Evolutionary conservation across 768 basidiomycete species (phyloP).

Genomic region (Mrakia hoshinonis): DNA sequence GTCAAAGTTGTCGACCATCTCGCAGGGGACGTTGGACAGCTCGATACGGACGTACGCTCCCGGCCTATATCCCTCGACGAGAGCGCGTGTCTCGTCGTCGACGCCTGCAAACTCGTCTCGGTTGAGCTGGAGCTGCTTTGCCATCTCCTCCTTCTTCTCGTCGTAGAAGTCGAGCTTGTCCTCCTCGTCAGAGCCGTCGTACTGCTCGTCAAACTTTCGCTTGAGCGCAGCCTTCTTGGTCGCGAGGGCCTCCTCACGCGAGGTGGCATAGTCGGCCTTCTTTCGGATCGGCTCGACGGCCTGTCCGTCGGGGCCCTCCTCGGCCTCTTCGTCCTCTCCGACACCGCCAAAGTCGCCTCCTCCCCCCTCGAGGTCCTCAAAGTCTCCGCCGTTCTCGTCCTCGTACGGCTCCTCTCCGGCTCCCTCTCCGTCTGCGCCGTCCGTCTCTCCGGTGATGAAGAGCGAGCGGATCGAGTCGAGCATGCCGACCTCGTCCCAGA

Average conservation of each 20-base stretch:
- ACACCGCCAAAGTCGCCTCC: conserved; percentile 37
- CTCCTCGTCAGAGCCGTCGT: conserved; percentile 63
- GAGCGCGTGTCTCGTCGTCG: conserved; percentile 63
- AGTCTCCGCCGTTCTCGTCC: conserved; percentile 39
- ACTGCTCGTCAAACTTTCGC: conserved; percentile 92
- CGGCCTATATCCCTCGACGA: conserved; percentile 82
- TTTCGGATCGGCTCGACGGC: conserved; percentile 38
- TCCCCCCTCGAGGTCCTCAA: conserved; percentile 40
- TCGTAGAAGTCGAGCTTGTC: conserved; percentile 77
- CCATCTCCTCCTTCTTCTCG: conserved; percentile 83
- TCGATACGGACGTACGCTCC: conserved; percentile 91
- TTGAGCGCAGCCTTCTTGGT: conserved; percentile 85
- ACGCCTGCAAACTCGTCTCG: conserved; percentile 73
- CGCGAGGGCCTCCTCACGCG: conserved; percentile 49
- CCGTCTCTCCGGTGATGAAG: conserved; percentile 70
- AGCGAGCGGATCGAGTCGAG: conserved; percentile 76
- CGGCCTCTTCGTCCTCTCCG: conserved; percentile 42
- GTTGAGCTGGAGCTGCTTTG: conserved; percentile 71
- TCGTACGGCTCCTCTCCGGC: conserved; percentile 36
- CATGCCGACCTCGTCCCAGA: conserved; percentile 77
- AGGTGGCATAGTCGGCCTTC: conserved; percentile 37
- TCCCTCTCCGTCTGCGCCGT: conserved; percentile 31
- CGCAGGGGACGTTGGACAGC: conserved; percentile 71
- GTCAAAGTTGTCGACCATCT: conserved; percentile 88
- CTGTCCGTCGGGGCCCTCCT: conserved; percentile 33